Evolutionary conservation across 2,329 filamentous ascomycete species (phyloP), one percentile per base, ranked within the genome.

Genomic region (Fusarium longipes): DNA sequence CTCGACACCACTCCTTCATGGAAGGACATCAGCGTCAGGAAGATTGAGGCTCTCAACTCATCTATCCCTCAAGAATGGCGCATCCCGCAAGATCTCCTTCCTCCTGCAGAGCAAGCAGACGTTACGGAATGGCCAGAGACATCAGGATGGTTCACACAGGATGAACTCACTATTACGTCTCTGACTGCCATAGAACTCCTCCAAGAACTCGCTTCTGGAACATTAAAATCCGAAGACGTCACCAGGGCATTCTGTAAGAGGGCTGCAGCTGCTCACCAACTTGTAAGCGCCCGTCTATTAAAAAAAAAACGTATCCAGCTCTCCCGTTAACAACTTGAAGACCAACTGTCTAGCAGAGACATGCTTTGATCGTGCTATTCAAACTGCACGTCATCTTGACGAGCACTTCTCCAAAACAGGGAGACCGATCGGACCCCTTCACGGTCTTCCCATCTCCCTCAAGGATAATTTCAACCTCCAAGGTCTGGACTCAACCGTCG

Each of bases 391-490:
- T 33, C 70, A 76, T 4, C 77, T 84, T 2, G 88, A 90, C 69
- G 77, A 79, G n/a, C 76, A 87, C 59, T 67, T 86, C 2, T 76
- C 77, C n/a, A 70, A 70, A 30, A 83, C 82, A 1, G 82, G 84
- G 11, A 77, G 84, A 35, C 76, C 80, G 1, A 22, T 81, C 1
- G 91, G 91, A 0, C 89, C 90, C 3, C 81, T 93, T 2, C 90
- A 93, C 75, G 91, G 74, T 59, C 80, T 90, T 2, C 88, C 88
- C 4, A 77, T 90, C 29, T 88, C 88, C 0, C 82, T 93, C 44
- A 93, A 93, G 72, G 90, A 93, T 77, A 88, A 89, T 72, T 89
- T 92, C 80, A 84, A 91, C 58, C 78, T 91, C 15, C 74, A 76
- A 3, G 87, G 87, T 8, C 81, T 87, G 14, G 87, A 89, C 64